Conservation (phyloP, 306 rosid species). For the Castanea crenata region DNA sequence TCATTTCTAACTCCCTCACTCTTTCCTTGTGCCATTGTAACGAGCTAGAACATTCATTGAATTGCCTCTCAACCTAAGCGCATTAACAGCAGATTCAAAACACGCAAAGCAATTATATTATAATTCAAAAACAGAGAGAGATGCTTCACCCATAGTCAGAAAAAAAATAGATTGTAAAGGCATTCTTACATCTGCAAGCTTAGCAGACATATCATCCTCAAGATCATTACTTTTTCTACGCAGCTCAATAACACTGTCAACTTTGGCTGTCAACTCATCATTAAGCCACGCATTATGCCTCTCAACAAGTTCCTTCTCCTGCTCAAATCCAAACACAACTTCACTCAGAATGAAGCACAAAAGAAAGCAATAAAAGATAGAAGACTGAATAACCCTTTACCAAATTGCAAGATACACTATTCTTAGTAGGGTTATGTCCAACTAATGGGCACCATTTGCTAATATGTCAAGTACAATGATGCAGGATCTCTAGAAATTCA, state of each 20-base stretch:
- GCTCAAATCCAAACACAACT: constrained; percentile 23
- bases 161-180: constrained; percentile 14
- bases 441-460: not conserved
- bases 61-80: constrained; percentile 68
- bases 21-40: constrained; percentile 86
- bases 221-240: constrained; percentile 62
- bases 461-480: not conserved
- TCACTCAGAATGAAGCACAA: constrained; percentile 17
- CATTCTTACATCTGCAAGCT: constrained; percentile 64
- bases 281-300: constrained; percentile 84
- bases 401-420: not conserved
- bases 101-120: not conserved
- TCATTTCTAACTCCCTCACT: constrained; percentile 63
- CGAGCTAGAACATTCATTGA: constrained; percentile 67
- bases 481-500: too few species aligned
- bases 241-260: constrained; percentile 54
- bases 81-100: constrained; percentile 7
- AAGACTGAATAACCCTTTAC: not conserved
- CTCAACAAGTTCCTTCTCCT: constrained; percentile 94
- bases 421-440: not conserved
- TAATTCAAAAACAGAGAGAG: not conserved
- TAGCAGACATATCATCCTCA: constrained; percentile 73
- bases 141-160: not conserved
- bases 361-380: not conserved
- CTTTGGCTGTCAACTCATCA: constrained; percentile 75